Base-by-base conservation (phyloP, 176 grass and related monocot genomes). In the Lolium multiflorum region DNA sequence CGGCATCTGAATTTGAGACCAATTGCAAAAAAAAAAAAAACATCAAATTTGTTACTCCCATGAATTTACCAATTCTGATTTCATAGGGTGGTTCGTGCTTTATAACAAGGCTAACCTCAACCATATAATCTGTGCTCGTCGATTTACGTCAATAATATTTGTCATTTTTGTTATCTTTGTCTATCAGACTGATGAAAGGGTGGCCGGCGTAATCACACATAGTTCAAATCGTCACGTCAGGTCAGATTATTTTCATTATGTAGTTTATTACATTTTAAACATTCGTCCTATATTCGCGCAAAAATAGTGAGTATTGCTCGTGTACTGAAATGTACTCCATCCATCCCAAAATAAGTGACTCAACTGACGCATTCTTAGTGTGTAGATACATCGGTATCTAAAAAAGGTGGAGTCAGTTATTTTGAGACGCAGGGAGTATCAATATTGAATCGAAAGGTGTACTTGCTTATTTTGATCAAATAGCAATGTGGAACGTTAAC, bases 201-300 rank as follows among this genome's bases (percentile, higher is more conserved):
- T 51, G 25, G 62, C 55, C 28, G 47, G 39, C 71, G 62, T 78
- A 58, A 41, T 11, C 1, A 20, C 18, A 48, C 48, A 24, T 13
- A 21, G 49, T 67, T 76, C 79, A 87, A 56, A 82, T 51, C 48
- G 12, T 60, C 38, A 38, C 3, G 6, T 75, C 56, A 83, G 86
- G 86, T 83, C 67, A 1, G 60, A 49, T 49, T 47, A 62, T 57
- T 65, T 64, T 54, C 15, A 43, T 6, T 44, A 83, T 22, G 16
- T 46, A 72, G 15, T 13, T 20, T 31, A 65, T 31, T 80, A 65
- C 59, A 38, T 0, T 0, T 2, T 24, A 17, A 64, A 20, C 1
- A 14, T 52, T 18, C 46, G 35, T 81, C 11, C 41, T 43, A 43
- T 43, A 43, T 43, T 43, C 41, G 41, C 41, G 7, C 41, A 43